These are phyloP conservation scores for Filosporella fistucella DNA, from an alignment of 495 filamentous ascomycete genomes.

Conservation along the genomic window DNA sequence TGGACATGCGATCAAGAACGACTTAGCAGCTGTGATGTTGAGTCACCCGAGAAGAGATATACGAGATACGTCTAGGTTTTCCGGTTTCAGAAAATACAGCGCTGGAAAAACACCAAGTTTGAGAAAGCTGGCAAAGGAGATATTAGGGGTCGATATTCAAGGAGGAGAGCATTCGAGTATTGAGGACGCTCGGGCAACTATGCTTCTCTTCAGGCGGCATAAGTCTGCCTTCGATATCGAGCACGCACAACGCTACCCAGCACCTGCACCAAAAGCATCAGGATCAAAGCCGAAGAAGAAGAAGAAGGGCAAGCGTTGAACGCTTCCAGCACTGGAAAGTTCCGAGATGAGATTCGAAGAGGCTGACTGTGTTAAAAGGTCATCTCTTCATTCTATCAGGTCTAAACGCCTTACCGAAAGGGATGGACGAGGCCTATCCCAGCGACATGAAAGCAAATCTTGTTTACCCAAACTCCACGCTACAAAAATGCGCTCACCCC, in stretches of 20 bases:
- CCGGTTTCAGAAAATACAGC: conserved; percentile 66
- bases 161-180: conserved; percentile 48
- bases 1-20: conserved; percentile 87
- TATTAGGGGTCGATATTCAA: conserved; percentile 72
- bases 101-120: conserved; percentile 75
- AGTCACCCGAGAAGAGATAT: conserved; percentile 71
- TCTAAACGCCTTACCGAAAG: not conserved
- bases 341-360: not conserved
- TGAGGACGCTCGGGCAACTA: conserved; percentile 85
- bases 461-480: conserved; percentile 4
- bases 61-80: conserved; percentile 78
- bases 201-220: conserved; percentile 76
- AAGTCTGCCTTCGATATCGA: conserved; percentile 82
- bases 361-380: conserved; percentile 27
- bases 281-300: conserved; percentile 29
- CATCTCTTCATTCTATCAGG: conserved; percentile 9
- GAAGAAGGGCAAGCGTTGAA: conserved; percentile 18
- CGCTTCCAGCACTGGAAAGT: conserved; percentile 5
- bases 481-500: not conserved
- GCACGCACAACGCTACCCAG: conserved; percentile 59
- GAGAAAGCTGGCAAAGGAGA: conserved; percentile 67
- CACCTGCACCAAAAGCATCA: conserved; percentile 35
- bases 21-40: conserved; percentile 71
- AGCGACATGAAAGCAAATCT: not conserved
- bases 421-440: not conserved